Base-by-base conservation (phyloP, 1,284 basidiomycete genomes). In the Papiliotrema nemorosa region DNA sequence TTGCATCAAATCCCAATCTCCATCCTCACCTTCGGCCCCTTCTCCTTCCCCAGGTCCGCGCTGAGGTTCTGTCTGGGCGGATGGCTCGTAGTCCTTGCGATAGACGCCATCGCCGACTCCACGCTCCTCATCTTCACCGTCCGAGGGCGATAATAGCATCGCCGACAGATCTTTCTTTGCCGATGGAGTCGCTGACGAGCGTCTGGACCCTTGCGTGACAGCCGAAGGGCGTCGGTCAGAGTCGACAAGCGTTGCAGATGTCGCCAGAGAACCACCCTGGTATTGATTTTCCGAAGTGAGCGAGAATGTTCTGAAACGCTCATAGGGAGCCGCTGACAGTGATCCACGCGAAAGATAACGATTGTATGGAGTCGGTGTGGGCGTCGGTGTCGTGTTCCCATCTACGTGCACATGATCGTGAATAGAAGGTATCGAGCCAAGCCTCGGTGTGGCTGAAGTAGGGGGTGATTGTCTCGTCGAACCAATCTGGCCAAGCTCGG, bases 1-100 rank as follows among this genome's bases (percentile, higher is more conserved):
- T 26, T 57, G 53, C 44, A 64, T 54, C 31, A 75, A 52, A 52
- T 75, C 71, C 60, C 60, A 60, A 18, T 66, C 66, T 9, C 65
- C 35, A 37, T 37, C 35, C 24, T 43, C 55, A 29, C 40, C 48
- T 16, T 44, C 55, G 21, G n/a, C 49, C 7, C 43, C 42, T 18
- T 24, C 37, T 10, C n/a, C n/a, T n/a, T n/a, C n/a, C n/a, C n/a
- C n/a, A n/a, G n/a, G n/a, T 18, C 27, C 25, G 25, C 27, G 5
- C 12, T 20, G 22, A 4, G 7, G 14, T 44, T 27, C 24, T 7
- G 5, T 9, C 21, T 41, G 5, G 39, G 39, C 39, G 9, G 6
- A 6, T 14, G 21, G 16, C 27, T 44, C 42, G 14, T 5, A 26
- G 12, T n/a, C 26, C 40, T 26, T 42, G 16, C 40, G 26, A 40